Evolutionary conservation across 2,329 filamentous ascomycete species (phyloP).

Genomic region (Harringtonia lauricola): DNA sequence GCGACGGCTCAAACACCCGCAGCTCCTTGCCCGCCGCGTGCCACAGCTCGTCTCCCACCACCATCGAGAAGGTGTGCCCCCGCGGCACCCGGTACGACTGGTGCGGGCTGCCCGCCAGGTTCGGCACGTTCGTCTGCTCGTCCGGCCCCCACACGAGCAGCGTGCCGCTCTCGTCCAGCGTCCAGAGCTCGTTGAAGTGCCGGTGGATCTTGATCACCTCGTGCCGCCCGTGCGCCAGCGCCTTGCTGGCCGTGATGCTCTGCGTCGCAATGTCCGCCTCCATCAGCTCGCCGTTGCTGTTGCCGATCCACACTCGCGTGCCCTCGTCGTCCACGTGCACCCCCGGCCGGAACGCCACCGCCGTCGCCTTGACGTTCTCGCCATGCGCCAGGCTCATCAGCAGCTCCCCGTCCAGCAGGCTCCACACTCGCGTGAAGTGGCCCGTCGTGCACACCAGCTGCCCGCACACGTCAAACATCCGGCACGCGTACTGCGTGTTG

Average conservation of each 20-base stretch:
- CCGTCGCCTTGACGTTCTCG: conserved; percentile 72
- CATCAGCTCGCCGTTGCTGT: conserved; percentile 74
- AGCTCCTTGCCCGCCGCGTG: conserved; percentile 80
- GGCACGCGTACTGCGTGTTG: conserved; percentile 73
- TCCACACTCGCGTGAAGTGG: conserved; percentile 82
- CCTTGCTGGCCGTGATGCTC: conserved; percentile 55
- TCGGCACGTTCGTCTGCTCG: conserved; percentile 53
- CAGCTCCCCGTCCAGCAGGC: conserved; percentile 67
- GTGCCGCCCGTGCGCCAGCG: conserved; percentile 62
- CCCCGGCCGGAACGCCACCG: conserved; percentile 77
- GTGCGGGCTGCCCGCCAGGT: conserved; percentile 56
- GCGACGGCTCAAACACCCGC: conserved; percentile 66
- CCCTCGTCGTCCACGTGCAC: conserved; percentile 71
- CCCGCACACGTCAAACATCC: conserved; percentile 79
- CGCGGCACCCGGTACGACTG: conserved; percentile 69
- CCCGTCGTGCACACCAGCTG: conserved; percentile 80
- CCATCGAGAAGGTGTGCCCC: conserved; percentile 79
- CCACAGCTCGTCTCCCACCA: conserved; percentile 80
- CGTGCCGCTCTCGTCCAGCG: conserved; percentile 78
- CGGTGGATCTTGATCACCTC: conserved; percentile 80
- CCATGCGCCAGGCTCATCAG: conserved; percentile 73
- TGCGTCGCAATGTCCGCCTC: conserved; percentile 76
- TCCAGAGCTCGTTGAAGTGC: conserved; percentile 85
- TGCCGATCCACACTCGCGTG: conserved; percentile 77
- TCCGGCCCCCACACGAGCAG: conserved; percentile 82